Percentiles rank a stretch among this genome's conserved stretches.
phyloP scores from a whole-genome alignment of 305 asterid species.

The Solanum hybrid region DNA sequence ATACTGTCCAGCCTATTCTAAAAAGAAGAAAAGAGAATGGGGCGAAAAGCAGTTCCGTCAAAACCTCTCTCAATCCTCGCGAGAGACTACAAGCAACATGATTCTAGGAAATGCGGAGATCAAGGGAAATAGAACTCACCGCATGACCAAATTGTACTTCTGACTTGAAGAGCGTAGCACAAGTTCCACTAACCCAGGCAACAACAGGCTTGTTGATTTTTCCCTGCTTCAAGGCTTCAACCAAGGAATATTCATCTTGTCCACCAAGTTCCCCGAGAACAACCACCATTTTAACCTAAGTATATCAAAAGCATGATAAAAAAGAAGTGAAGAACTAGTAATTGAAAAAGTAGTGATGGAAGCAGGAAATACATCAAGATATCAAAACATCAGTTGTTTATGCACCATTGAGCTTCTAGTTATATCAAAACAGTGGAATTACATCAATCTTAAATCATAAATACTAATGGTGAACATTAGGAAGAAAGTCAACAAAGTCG shows the following conservation, averaged over 20 bases:
- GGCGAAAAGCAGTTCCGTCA: not conserved
- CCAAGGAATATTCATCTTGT: conserved; percentile 93
- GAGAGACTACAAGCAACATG: not conserved
- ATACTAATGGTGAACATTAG: not conserved
- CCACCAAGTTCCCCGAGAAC: conserved; percentile 99
- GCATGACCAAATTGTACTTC: conserved; percentile 99
- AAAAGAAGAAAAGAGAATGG: not conserved
- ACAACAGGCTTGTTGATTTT: conserved; percentile 90
- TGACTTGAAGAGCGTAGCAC: conserved; percentile 91
- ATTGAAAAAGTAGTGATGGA: not conserved
- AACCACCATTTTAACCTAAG: conserved; percentile 82
- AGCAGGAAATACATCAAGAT: not conserved
- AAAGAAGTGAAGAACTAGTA: conserved; percentile 10
- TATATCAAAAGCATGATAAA: conserved; percentile 11
- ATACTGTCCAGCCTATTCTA: not conserved
- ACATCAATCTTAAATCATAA: not conserved
- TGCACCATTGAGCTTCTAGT: not conserved
- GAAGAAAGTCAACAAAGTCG: not conserved
- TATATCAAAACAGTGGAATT: not conserved
- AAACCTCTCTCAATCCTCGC: not conserved
- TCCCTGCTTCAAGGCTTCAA: conserved; percentile 96
- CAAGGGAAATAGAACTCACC: conserved; percentile 39
- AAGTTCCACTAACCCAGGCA: conserved; percentile 99
- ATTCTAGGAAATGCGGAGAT: not conserved
- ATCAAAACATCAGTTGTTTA: not conserved